Percentiles rank a stretch among this genome's conserved stretches.
Evolutionary conservation across 495 filamentous ascomycete species (phyloP).

Genomic region (Podospora appendiculata): DNA sequence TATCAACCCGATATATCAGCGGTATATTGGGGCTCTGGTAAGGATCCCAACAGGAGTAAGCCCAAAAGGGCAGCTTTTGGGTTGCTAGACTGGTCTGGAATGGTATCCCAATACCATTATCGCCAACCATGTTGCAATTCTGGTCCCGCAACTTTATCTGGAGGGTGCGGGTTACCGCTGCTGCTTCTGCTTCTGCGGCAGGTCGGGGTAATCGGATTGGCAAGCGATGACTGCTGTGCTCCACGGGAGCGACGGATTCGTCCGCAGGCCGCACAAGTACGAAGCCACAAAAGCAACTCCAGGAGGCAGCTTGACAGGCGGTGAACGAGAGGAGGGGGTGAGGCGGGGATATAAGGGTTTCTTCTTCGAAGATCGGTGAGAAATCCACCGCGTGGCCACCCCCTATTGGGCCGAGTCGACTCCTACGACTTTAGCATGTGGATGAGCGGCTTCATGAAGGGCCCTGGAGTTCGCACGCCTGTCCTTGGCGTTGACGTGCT

Average conservation of each 20-base stretch:
- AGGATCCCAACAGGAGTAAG: not conserved
- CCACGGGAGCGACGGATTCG: no score
- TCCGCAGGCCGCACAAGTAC: not conserved
- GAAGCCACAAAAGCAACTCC: not conserved
- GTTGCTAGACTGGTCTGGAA: not conserved
- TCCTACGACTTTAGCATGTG: slow-evolving; percentile 6
- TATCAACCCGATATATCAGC: slow-evolving; percentile 10
- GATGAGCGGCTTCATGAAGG: slow-evolving; percentile 6
- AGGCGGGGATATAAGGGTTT: not conserved
- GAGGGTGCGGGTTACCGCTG: not conserved
- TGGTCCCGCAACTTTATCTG: not conserved
- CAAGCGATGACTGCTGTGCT: not conserved
- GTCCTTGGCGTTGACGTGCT: not conserved
- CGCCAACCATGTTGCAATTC: not conserved
- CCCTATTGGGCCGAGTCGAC: slow-evolving; percentile 5
- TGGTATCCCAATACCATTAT: not conserved
- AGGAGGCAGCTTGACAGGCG: not conserved
- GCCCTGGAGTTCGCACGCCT: not conserved
- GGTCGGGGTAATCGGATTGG: not conserved
- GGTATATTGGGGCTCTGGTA: slow-evolving; percentile 10
- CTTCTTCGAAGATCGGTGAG: not conserved
- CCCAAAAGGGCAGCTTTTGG: not conserved
- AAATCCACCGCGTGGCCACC: not conserved
- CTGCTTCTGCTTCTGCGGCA: not conserved
- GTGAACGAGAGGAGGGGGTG: slow-evolving; percentile 4